Evolutionary conservation across 345 rosid genomes (phyloP).

Genomic region (Pseudoturritis turrita): DNA sequence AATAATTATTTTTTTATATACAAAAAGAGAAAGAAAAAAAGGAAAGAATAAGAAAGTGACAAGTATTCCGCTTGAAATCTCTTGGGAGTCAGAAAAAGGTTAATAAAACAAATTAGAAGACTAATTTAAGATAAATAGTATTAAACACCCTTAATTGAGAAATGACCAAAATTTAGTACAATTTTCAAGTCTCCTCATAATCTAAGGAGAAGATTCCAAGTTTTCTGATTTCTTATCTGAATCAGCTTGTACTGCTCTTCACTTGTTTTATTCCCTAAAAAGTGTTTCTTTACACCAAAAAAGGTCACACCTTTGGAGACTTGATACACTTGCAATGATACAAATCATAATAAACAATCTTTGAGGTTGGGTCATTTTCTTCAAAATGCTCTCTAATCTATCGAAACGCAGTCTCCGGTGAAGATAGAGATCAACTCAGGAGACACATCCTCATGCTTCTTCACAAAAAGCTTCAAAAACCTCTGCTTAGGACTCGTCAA

Average conservation of each 20-base stretch:
- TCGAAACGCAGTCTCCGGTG: not conserved
- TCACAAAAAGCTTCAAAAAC: slow-evolving; percentile 14
- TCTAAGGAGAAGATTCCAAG: not conserved
- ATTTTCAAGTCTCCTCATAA: not conserved
- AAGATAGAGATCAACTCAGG: slow-evolving; percentile 15
- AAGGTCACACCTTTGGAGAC: not conserved
- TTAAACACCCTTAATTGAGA: not conserved
- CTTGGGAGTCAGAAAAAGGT: not conserved
- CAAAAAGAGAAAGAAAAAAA: not conserved
- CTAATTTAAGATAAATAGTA: not conserved
- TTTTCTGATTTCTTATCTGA: not conserved
- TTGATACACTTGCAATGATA: not conserved
- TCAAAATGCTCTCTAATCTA: not conserved
- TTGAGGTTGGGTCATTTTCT: not conserved
- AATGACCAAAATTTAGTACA: not conserved
- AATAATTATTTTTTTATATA: not conserved
- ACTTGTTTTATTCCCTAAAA: not conserved
- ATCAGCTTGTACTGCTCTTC: not conserved
- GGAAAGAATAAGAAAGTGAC: not conserved
- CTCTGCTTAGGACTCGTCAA: slow-evolving; percentile 12
- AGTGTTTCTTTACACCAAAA: not conserved
- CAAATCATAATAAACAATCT: not conserved
- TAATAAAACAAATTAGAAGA: not conserved
- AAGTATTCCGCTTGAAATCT: slow-evolving; percentile 5
- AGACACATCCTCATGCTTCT: not conserved